Percentiles rank a stretch among this genome's conserved stretches.
Conservation (phyloP, 2,329 filamentous ascomycete genomes). For the Neophaeococcomyces aloes region DNA sequence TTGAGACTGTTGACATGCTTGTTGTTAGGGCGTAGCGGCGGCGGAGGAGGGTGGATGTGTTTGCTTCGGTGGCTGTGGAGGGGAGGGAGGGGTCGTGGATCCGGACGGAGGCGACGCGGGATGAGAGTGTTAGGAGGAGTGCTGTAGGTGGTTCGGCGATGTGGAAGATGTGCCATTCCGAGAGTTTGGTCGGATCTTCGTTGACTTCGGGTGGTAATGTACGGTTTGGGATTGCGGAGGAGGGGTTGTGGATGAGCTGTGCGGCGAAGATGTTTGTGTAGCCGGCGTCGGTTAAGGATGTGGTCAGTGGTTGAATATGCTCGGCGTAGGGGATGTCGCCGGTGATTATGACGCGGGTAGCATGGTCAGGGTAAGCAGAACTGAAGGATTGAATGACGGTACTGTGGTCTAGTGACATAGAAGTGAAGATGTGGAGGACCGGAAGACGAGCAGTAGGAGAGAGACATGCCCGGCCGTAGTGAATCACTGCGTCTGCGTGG, state of each 20-base stretch:
- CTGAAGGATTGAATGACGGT: conserved; percentile 52
- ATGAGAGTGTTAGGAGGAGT: conserved; percentile 76
- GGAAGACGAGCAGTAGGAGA: conserved; percentile 80
- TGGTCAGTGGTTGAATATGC: conserved; percentile 54
- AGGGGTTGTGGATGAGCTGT: conserved; percentile 64
- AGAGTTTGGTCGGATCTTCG: conserved; percentile 41
- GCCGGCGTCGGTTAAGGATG: conserved; percentile 48
- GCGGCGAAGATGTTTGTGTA: conserved; percentile 63
- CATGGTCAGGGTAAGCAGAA: conserved; percentile 54
- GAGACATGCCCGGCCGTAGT: conserved; percentile 86
- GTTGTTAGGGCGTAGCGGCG: conserved; percentile 83
- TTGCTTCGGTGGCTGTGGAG: conserved; percentile 33
- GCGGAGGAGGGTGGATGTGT: conserved; percentile 53
- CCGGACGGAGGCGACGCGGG: conserved; percentile 65
- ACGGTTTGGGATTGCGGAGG: conserved; percentile 74
- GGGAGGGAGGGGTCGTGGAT: conserved; percentile 45
- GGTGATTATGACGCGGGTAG: conserved; percentile 63
- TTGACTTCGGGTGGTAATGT: conserved; percentile 47
- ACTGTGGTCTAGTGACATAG: conserved; percentile 54
- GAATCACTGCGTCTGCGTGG: conserved; percentile 79
- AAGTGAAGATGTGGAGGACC: conserved; percentile 84
- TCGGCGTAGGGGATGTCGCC: conserved; percentile 80
- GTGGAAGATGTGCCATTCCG: conserved; percentile 69
- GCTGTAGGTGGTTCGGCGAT: conserved; percentile 70
- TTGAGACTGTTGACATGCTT: conserved; percentile 64